Percentiles rank a stretch among this genome's conserved stretches.
Conservation (phyloP, 768 basidiomycete genomes). For the Lanmaoa pseudosensibilis region DNA sequence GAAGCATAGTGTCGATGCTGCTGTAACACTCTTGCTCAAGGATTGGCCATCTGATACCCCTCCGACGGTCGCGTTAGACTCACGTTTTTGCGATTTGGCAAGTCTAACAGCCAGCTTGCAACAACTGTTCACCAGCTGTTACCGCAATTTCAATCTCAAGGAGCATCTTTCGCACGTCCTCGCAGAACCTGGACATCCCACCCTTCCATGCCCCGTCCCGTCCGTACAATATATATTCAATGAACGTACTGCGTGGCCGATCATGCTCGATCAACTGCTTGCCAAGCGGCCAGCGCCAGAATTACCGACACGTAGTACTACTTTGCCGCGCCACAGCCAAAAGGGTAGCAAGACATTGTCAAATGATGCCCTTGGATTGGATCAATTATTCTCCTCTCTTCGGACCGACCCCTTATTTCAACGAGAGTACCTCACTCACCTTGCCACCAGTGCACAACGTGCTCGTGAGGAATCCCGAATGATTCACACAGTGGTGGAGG, state of each 20-base stretch:
- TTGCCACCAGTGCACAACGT: neutral
- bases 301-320: neutral
- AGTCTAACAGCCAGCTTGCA: neutral
- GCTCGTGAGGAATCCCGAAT: neutral
- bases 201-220: accelerated
- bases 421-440: constrained; percentile 10
- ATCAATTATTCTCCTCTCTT: neutral
- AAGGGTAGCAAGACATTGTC: neutral
- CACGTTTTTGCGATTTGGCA: neutral
- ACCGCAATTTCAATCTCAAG: constrained; percentile 9
- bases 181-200: neutral
- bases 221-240: neutral
- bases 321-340: neutral
- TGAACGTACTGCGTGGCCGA: too few relatives aligned
- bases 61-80: neutral
- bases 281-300: neutral
- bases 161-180: neutral
- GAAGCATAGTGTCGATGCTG: neutral
- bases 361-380: neutral
- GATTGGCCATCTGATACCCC: constrained; percentile 14
- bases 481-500: neutral
- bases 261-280: neutral
- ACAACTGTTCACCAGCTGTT: constrained; percentile 14
- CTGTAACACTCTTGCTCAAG: neutral
- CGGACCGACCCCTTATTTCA: neutral